These are phyloP conservation scores for Yamadazyma takamatsuzukensis DNA, from an alignment of 805 yeast genomes.

Conservation along the genomic window DNA sequence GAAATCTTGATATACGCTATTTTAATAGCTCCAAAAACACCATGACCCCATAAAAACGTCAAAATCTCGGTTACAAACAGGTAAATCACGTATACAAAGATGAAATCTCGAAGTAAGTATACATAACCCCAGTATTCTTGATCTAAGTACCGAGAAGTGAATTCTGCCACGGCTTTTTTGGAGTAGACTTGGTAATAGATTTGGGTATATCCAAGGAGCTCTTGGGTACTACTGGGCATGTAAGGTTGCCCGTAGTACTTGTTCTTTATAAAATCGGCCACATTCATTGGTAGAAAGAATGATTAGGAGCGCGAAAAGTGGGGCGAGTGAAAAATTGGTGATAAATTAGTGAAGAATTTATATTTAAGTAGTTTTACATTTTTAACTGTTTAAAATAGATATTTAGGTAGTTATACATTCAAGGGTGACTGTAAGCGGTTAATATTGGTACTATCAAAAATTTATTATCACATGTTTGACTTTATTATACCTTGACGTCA, in stretches of 20 bases:
- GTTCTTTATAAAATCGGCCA: too few species aligned
- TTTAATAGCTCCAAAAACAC: constrained; percentile 28
- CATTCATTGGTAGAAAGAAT: too few species aligned
- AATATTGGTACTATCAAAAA: too few species aligned
- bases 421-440: too few species aligned
- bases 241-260: constrained; percentile 22
- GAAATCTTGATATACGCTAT: constrained; percentile 9
- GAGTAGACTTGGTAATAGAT: not conserved
- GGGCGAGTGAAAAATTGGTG: too few species aligned
- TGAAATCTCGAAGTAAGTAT: constrained; percentile 18
- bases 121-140: constrained; percentile 11
- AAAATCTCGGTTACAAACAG: constrained; percentile 1
- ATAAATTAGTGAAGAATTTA: too few species aligned
- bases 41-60: constrained; percentile 32
- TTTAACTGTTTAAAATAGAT: too few species aligned
- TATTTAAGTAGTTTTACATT: too few species aligned
- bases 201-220: constrained; percentile 10
- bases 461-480: too few species aligned
- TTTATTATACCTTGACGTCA: too few species aligned
- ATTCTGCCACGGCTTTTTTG: constrained; percentile 1
- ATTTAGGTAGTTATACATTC: too few species aligned
- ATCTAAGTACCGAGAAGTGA: constrained; percentile 3
- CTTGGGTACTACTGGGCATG: constrained; percentile 17
- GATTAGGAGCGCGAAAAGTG: too few species aligned
- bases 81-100: constrained; percentile 16